Evolutionary conservation across 345 rosid species (phyloP), one percentile per base, ranked within the genome.

Genomic region (Combretum micranthum): DNA sequence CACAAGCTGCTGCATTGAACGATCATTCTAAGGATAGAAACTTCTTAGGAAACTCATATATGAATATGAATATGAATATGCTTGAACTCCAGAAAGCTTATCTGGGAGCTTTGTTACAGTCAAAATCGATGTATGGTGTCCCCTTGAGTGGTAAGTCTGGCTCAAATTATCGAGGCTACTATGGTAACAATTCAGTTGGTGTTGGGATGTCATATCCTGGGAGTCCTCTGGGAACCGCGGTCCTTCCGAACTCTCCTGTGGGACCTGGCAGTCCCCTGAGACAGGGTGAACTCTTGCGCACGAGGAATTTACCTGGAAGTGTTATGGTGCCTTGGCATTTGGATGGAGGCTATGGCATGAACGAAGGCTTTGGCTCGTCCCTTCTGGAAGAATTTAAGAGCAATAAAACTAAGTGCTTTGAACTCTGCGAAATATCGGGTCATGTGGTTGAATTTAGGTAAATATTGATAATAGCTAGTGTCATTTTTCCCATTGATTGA

Each of bases 401-500:
- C 64, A 80, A 84, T 50, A 84, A 87, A 70, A 71, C 86, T 37
- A 81, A 80, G 61, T 77, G 83, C 19, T 70, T 86, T 18, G 84
- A 86, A 67, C 82, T 86, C 60, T 72, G 81, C 4, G 95, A 86
- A 71, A 86, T 86, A 49, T 75, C 79, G 32, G 73, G 88, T 26
- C 88, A 86, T 66, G 84, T 83, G 26, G 88, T 81, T 42, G 95
- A 83, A 72, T 86, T 86, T 76, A 86, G 86, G 95, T 80, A 75
- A 19, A 43, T 26, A n/a, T 15, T 19, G 23, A 16, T 4, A 44
- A 11, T 22, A 21, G 11, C 42, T 42, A 18, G 18, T 42, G 43
- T 57, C 54, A 42, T 21, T 56, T 18, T 43, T 6, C 44, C 4
- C 43, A 9, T 42, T 1, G 44, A 26, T 43, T 53, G 48, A 15